Evolutionary conservation across 805 yeast genomes (phyloP).

Genomic region (Sugiyamaella marilandica): DNA sequence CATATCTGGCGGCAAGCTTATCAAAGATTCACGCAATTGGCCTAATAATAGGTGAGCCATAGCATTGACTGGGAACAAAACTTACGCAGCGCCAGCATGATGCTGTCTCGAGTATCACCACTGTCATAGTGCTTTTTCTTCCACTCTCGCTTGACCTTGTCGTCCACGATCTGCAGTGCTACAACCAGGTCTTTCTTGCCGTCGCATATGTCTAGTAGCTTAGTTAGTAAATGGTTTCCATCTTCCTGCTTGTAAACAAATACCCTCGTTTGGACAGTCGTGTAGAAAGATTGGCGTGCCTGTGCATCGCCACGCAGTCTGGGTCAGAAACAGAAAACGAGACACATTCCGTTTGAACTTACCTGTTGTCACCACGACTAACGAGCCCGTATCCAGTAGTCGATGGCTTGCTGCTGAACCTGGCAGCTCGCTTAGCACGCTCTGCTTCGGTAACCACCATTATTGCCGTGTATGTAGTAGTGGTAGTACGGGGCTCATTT

Average conservation of each 20-base stretch:
- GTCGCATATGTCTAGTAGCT: neutral
- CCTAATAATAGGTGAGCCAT: conserved; percentile 25
- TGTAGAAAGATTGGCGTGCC: conserved; percentile 6
- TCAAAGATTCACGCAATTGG: conserved; percentile 54
- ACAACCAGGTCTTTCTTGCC: neutral
- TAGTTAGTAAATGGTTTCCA: neutral
- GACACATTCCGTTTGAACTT: neutral
- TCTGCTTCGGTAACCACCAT: neutral
- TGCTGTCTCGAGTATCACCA: conserved; percentile 8
- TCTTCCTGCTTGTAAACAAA: neutral
- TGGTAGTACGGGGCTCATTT: no score
- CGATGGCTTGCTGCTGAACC: conserved; percentile 9
- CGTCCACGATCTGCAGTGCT: neutral
- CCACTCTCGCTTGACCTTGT: neutral
- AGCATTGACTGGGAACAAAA: neutral
- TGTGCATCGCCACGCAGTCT: conserved; percentile 13
- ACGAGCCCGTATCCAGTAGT: conserved; percentile 36
- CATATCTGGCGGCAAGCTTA: conserved; percentile 35
- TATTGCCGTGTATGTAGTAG: neutral
- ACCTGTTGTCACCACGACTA: conserved; percentile 40
- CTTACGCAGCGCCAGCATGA: conserved; percentile 14
- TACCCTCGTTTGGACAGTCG: conserved; percentile 5
- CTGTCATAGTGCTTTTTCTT: neutral
- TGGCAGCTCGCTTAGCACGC: conserved; percentile 7
- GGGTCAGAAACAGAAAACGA: no score